These are phyloP conservation scores for Stachybotrys elegans DNA, from an alignment of 2,329 filamentous ascomycete genomes.

Conservation along the genomic window DNA sequence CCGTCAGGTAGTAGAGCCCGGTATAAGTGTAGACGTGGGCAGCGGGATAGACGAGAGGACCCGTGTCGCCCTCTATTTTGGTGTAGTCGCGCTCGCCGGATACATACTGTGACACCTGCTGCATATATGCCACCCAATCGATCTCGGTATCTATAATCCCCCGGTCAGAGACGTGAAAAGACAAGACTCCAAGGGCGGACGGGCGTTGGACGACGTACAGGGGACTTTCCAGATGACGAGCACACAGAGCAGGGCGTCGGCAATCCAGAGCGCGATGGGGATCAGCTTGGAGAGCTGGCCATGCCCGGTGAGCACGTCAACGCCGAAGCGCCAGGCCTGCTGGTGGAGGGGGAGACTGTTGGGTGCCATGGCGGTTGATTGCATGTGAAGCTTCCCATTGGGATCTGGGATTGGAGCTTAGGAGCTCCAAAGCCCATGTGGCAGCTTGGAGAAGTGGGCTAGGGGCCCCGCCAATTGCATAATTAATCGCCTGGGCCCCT, in stretches of 20 bases:
- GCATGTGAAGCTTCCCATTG: conserved; percentile 11
- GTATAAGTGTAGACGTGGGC: conserved; percentile 91
- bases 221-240: conserved; percentile 76
- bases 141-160: conserved; percentile 88
- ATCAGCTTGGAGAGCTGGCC: conserved; percentile 45
- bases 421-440: conserved; percentile 8
- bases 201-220: conserved; percentile 54
- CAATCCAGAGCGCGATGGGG: conserved; percentile 58
- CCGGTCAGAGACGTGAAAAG: no score
- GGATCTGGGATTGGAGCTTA: conserved; percentile 4
- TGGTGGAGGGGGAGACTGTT: conserved; percentile 15
- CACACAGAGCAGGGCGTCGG: conserved; percentile 67
- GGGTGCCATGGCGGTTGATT: conserved; percentile 20
- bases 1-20: conserved; percentile 70
- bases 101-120: conserved; percentile 77
- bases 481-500: conserved; percentile 6
- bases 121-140: conserved; percentile 96
- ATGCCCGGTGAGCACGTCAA: conserved; percentile 42
- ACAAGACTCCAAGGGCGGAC: no score
- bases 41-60: conserved; percentile 91
- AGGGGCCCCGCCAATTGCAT: conserved; percentile 20
- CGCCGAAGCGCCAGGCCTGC: conserved; percentile 23
- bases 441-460: conserved; percentile 12
- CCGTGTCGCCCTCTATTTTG: conserved; percentile 79
- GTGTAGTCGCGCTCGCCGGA: conserved; percentile 85